phyloP scores from a whole-genome alignment of 495 filamentous ascomycete species.

The Podospora tetraspora region DNA sequence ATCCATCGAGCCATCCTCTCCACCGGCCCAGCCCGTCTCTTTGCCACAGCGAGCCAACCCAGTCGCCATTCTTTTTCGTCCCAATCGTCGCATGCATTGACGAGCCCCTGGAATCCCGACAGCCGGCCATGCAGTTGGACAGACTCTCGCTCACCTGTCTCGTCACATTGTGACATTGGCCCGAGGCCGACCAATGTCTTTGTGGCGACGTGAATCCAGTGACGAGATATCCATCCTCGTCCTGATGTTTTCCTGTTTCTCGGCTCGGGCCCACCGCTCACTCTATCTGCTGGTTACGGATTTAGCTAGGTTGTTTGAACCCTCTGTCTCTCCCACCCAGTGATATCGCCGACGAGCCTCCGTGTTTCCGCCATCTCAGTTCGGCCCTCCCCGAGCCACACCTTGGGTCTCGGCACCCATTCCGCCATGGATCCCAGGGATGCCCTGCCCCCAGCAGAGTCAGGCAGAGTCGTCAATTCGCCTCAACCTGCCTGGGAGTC shows the following conservation, averaged over 20 bases:
- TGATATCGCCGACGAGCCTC: conserved; percentile 19
- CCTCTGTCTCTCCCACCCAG: conserved; percentile 19
- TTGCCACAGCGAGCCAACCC: no score
- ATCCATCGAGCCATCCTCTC: background rate
- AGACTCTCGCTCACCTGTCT: background rate
- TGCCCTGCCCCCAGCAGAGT: background rate
- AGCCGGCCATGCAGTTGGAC: background rate
- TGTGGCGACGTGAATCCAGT: background rate
- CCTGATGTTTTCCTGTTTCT: background rate
- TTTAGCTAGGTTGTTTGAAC: conserved; percentile 25
- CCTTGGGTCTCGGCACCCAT: conserved; percentile 11
- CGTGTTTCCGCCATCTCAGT: conserved; percentile 11
- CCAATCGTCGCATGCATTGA: conserved; percentile 12
- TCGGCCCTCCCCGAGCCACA: background rate
- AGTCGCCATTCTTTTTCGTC: background rate
- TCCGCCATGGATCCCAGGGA: background rate
- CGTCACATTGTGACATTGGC: conserved; percentile 8
- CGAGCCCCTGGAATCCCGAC: conserved; percentile 9
- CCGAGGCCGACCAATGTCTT: background rate
- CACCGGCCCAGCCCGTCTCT: no score
- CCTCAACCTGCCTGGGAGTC: background rate
- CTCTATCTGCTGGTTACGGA: conserved; percentile 3
- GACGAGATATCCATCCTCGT: background rate
- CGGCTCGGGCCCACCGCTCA: background rate
- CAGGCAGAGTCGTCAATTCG: conserved; percentile 16